Conservation (phyloP, 805 yeast genomes). For the Wickerhamiella kurtzmanii region DNA sequence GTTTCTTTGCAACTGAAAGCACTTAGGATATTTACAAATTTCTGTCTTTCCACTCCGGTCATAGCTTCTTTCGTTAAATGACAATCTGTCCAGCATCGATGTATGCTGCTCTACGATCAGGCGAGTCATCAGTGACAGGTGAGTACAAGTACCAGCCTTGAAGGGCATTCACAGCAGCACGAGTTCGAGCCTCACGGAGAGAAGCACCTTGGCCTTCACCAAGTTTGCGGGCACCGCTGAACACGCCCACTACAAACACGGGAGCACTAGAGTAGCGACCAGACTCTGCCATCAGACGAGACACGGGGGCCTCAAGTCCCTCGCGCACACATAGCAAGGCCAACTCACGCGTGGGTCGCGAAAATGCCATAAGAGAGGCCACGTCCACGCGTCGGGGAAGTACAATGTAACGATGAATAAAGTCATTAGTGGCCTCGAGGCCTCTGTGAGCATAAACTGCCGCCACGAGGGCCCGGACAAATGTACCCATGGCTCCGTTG, state of each 20-base stretch:
- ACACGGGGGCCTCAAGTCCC: slow-evolving; percentile 57
- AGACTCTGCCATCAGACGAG: slow-evolving; percentile 79
- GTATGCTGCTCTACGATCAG: slow-evolving; percentile 14
- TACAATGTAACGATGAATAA: slow-evolving; percentile 61
- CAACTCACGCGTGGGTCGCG: slow-evolving; percentile 75
- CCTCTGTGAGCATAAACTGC: slow-evolving; percentile 69
- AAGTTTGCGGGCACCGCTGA: slow-evolving; percentile 64
- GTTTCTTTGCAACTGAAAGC: too few relatives aligned
- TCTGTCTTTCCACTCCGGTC: too few relatives aligned
- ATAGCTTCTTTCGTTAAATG: slow-evolving; percentile 10
- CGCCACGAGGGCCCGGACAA: slow-evolving; percentile 72
- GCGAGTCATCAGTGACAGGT: slow-evolving; percentile 39
- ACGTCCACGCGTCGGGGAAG: slow-evolving; percentile 66
- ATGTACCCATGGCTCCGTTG: slow-evolving; percentile 38
- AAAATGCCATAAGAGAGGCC: slow-evolving; percentile 60
- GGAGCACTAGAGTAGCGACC: slow-evolving; percentile 81
- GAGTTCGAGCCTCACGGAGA: slow-evolving; percentile 76
- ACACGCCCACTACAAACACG: slow-evolving; percentile 81
- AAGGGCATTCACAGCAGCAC: slow-evolving; percentile 83
- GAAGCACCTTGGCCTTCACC: slow-evolving; percentile 95
- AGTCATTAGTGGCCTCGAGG: slow-evolving; percentile 46
- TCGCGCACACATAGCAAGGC: slow-evolving; percentile 65
- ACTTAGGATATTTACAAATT: slow-evolving; percentile 4
- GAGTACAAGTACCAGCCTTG: slow-evolving; percentile 85
- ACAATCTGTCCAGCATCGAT: slow-evolving; percentile 21